Evolutionary conservation across 768 basidiomycete genomes (phyloP), one percentile per base, ranked within the genome.

Genomic region (Psilocybe cubensis): DNA sequence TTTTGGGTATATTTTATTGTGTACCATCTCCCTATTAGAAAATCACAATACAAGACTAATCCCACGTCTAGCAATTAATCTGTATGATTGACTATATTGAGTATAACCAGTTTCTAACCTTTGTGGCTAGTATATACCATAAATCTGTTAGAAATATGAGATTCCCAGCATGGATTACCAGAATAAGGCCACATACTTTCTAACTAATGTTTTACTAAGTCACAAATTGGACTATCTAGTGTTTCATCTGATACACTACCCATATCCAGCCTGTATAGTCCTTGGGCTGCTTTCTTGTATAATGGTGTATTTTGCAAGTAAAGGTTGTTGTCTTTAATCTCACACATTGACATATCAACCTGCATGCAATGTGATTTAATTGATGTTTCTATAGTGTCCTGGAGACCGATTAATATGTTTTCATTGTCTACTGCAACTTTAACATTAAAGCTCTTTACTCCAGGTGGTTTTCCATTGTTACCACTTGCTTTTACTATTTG

Each of bases 11-110:
- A 3, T 23, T 40, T 33, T 2, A 53, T 58, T 1, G 57, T 51
- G 40, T 58, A 58, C 57, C 57, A 58, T 1, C 51, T 50, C 12
- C 57, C 57, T 9, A 52, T 21, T 1, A 58, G 23, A 17, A 58
- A 58, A 35, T 29, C 41, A 1, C 20, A 21, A 3, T 21, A 11
- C 14, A 45, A 23, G 1, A 53, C 9, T 7, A 17, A 11, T 11
- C 2, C 1, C 1, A 43, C 25, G 12, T 44, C 43, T 1, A 45
- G 11, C 2, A 46, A 1, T 25, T 55, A n/a, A 11, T 55, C 28
- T 35, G 45, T 33, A n/a, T n/a, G 11, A 2, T 25, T 47, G 31
- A 33, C 31, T 12, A 33, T 33, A 33, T 33, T 12, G 12, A 33
- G 31, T 7, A 33, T 33, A 33, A 33, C 31, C 6, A 33, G 31